Evolutionary conservation across 441 rosid species (phyloP).

Genomic region (Gossypium davidsonii): DNA sequence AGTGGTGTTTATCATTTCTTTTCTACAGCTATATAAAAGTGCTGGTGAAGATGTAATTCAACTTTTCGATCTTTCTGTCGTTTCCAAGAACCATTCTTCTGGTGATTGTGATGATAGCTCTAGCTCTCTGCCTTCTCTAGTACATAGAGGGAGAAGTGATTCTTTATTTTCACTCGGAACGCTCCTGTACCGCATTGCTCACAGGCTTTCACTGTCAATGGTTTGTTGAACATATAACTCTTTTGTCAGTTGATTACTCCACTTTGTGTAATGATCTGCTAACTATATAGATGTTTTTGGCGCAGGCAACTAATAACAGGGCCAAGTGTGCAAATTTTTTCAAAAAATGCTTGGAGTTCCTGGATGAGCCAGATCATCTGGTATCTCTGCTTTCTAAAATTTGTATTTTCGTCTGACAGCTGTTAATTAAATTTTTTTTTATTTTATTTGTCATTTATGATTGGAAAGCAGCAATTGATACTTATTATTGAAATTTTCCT

Average conservation of each 20-base stretch:
- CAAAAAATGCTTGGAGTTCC: constrained; percentile 69
- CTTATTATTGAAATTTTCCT: constrained; percentile 18
- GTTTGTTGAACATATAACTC: constrained; percentile 33
- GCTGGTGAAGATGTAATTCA: constrained; percentile 92
- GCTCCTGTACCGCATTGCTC: constrained; percentile 88
- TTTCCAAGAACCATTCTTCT: constrained; percentile 62
- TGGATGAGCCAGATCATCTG: constrained; percentile 81
- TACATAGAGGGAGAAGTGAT: constrained; percentile 61
- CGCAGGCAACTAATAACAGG: constrained; percentile 64
- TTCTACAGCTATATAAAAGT: constrained; percentile 75
- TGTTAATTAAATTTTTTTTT: neutral
- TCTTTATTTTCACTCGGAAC: constrained; percentile 78
- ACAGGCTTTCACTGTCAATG: constrained; percentile 83
- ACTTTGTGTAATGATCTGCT: constrained; percentile 19
- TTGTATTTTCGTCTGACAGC: neutral
- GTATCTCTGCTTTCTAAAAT: constrained; percentile 31
- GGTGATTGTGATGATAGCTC: constrained; percentile 44
- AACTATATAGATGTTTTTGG: constrained; percentile 13
- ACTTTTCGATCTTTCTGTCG: constrained; percentile 82
- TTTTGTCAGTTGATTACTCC: constrained; percentile 2
- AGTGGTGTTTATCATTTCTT: constrained; percentile 12
- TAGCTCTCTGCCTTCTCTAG: constrained; percentile 49
- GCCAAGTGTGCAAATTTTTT: constrained; percentile 80
- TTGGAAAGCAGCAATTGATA: neutral
- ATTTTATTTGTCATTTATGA: neutral